Percentiles rank a stretch among this genome's conserved stretches.
Evolutionary conservation across 495 filamentous ascomycete genomes (phyloP).

Genomic region (Beverwykella pulmonaria): DNA sequence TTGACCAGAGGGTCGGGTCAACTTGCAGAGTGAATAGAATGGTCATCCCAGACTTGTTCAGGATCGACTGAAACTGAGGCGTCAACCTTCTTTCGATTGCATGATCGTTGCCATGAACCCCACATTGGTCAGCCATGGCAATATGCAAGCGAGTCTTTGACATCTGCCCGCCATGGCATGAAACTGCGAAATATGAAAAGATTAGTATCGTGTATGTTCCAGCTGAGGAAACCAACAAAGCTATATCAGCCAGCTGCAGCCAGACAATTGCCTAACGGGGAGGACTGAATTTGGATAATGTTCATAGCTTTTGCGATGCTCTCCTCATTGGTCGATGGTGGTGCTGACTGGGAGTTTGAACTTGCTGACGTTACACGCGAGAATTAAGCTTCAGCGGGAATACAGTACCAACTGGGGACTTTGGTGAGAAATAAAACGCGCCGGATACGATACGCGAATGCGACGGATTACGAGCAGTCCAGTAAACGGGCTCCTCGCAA

Average conservation of each 20-base stretch:
- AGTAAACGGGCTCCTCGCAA: slow-evolving; percentile 18
- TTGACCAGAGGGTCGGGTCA: neutral
- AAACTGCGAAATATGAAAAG: neutral
- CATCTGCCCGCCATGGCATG: neutral
- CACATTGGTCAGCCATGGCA: slow-evolving; percentile 11
- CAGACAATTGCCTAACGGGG: slow-evolving; percentile 1
- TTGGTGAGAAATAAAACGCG: neutral
- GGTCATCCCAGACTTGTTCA: neutral
- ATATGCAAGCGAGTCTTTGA: slow-evolving; percentile 11
- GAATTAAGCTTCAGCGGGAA: slow-evolving; percentile 17
- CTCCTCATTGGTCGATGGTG: neutral
- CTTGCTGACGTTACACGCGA: slow-evolving; percentile 29
- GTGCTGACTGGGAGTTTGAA: slow-evolving; percentile 17
- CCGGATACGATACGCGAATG: neutral
- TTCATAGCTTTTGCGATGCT: neutral
- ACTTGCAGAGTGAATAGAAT: neutral
- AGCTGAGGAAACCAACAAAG: neutral
- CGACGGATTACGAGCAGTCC: slow-evolving; percentile 15
- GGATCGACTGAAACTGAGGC: slow-evolving; percentile 1
- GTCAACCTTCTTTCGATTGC: slow-evolving; percentile 10
- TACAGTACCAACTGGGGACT: neutral
- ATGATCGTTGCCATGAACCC: slow-evolving; percentile 7
- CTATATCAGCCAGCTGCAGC: slow-evolving; percentile 10
- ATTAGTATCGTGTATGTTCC: neutral
- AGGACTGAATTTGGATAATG: slow-evolving; percentile 5